Base-by-base conservation (phyloP, 371 early-diverging fungal species). In the Syncephalis fuscata region DNA sequence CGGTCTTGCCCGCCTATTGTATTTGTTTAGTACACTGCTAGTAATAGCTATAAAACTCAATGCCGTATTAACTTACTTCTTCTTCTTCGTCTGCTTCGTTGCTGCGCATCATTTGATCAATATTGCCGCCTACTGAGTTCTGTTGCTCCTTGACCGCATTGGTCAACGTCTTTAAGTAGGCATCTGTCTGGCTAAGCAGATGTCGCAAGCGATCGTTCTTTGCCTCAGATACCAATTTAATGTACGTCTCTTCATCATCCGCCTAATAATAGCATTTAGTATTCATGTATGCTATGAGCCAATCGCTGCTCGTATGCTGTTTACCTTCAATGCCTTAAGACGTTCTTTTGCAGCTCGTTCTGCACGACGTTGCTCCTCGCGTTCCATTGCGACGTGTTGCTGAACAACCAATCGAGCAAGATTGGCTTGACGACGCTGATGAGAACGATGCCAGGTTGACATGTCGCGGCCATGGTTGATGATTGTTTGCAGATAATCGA, bases 171-270 rank as follows among this genome's bases (percentile, higher is more conserved):
- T 70, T 68, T 22, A 96, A 70, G 63, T 85, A 96, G 32, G 71
- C 49, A 55, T 87, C 80, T 1, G 97, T 96, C 65, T 94, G 92
- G 47, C 67, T 59, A 44, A 96, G 62, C 51, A 96, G 59, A 56
- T 87, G 78, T 17, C 85, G 78, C 50, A 94, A 77, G 58, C 94
- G 88, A 16, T 84, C 90, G 59, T 94, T 90, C 63, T 96, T 96
- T 22, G 84, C 81, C 64, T 90, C 68, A 60, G 91, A 91, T 49
- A 96, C 73, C 44, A 96, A 76, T 57, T 86, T 82, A 57, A 92
- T 62, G 61, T 96, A 94, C 1, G 88, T 92, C 49, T 87, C 91
- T 64, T 96, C 97, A 66, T 94, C 89, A 68, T 89, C 87, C 48
- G 79, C 72, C 60, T 49, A 46, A 9, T 14, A 20, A 40, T 7